Evolutionary conservation across 2,329 filamentous ascomycete genomes (phyloP).

Genomic region (Fusarium dimerum): DNA sequence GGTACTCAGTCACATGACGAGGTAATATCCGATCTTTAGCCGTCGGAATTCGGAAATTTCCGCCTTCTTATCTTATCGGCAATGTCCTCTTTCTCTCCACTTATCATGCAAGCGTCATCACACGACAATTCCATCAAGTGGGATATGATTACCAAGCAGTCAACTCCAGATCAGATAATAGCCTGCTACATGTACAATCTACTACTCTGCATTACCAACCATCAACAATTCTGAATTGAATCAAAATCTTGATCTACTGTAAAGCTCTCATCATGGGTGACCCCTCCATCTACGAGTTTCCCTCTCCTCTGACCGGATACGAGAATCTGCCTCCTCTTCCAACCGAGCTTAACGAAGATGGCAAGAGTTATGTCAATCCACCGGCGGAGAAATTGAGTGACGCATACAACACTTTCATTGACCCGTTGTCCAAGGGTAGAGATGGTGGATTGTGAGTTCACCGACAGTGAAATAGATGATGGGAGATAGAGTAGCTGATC

Average conservation of each 20-base stretch:
- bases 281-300: slow-evolving; percentile 21
- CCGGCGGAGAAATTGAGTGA: slow-evolving; percentile 60
- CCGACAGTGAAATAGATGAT: not conserved
- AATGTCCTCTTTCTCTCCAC: too few species aligned
- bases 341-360: slow-evolving; percentile 65
- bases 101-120: too few species aligned
- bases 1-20: too few species aligned
- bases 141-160: too few species aligned
- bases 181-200: too few species aligned
- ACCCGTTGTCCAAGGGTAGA: slow-evolving; percentile 64
- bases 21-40: too few species aligned
- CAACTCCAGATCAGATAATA: too few species aligned
- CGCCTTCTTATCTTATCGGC: too few species aligned
- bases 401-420: slow-evolving; percentile 69
- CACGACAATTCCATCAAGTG: too few species aligned
- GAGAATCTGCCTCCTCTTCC: slow-evolving; percentile 57
- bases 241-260: not conserved
- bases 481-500: not conserved
- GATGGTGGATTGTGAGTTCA: slow-evolving; percentile 71
- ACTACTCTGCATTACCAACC: too few species aligned
- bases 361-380: slow-evolving; percentile 75
- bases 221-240: not conserved
- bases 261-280: slow-evolving; percentile 16
- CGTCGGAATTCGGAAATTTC: too few species aligned
- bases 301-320: slow-evolving; percentile 59